A percentile compares a stretch with the other conserved stretches of the same genome.
Evolutionary conservation across 345 rosid genomes (phyloP).

Genomic region (Barbarea vulgaris): DNA sequence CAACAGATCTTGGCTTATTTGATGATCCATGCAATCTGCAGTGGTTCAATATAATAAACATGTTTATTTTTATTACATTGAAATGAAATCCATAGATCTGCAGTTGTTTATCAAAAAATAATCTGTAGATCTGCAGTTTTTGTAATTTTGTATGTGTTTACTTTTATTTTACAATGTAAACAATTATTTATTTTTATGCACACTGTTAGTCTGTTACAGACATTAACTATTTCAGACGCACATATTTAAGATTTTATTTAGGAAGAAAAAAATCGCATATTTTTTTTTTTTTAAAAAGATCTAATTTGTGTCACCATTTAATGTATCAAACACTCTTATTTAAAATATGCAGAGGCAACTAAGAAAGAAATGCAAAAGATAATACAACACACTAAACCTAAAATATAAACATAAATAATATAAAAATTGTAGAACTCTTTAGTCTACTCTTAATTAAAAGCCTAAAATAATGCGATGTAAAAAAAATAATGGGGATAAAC

Average conservation of each 20-base stretch:
- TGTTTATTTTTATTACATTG: not conserved
- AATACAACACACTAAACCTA: not conserved
- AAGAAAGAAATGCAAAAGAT: not conserved
- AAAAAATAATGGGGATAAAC: too few species aligned
- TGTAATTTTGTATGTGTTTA: not conserved
- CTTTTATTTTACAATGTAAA: not conserved
- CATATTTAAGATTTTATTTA: not conserved
- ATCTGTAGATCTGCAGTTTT: constrained; percentile 16
- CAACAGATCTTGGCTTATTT: constrained; percentile 29
- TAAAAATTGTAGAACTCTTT: not conserved
- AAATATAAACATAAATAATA: not conserved
- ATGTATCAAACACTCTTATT: not conserved
- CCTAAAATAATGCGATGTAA: too few species aligned
- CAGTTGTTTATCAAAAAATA: not conserved
- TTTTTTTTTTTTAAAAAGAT: not conserved
- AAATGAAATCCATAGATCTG: constrained; percentile 10
- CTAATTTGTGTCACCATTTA: not conserved
- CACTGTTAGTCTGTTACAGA: not conserved
- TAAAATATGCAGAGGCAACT: not conserved
- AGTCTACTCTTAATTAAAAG: too few species aligned
- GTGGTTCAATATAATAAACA: not conserved
- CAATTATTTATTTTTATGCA: not conserved
- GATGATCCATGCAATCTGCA: constrained; percentile 17
- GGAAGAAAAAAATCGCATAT: not conserved
- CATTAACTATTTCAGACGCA: not conserved